Evolutionary conservation across 495 filamentous ascomycete species (phyloP).

Genomic region (Aspergillus funiculosus): DNA sequence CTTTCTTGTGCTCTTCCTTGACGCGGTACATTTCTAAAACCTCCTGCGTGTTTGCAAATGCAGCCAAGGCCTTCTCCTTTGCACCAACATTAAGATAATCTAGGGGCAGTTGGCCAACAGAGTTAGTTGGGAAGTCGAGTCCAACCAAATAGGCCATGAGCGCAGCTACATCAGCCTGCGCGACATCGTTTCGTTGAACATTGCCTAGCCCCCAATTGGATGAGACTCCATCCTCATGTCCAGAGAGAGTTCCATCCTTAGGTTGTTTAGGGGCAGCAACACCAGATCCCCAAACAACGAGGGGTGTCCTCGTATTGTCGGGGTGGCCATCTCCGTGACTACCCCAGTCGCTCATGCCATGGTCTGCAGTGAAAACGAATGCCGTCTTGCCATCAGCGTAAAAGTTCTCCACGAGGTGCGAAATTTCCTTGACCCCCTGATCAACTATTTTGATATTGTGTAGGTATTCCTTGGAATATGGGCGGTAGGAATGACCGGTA

Average conservation of each 20-base stretch:
- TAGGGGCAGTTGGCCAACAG: constrained; percentile 88
- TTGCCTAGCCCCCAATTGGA: constrained; percentile 78
- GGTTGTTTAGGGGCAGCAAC: constrained; percentile 67
- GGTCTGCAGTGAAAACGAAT: constrained; percentile 95
- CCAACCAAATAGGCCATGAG: constrained; percentile 96
- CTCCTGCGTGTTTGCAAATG: constrained; percentile 77
- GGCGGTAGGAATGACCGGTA: constrained; percentile 78
- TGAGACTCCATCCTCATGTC: constrained; percentile 91
- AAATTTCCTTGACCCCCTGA: constrained; percentile 75
- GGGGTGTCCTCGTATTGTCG: constrained; percentile 90
- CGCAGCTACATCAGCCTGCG: constrained; percentile 91
- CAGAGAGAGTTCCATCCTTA: constrained; percentile 50
- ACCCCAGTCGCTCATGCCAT: constrained; percentile 98
- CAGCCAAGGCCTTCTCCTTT: constrained; percentile 75
- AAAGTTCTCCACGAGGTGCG: constrained; percentile 77
- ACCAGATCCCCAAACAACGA: constrained; percentile 93
- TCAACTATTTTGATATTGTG: constrained; percentile 95
- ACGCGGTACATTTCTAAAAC: constrained; percentile 96
- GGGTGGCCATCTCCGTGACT: constrained; percentile 97
- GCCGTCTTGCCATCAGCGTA: constrained; percentile 90
- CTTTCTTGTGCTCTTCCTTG: constrained; percentile 82
- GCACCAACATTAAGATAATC: constrained; percentile 66
- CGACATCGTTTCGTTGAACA: constrained; percentile 81
- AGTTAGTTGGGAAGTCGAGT: constrained; percentile 89
- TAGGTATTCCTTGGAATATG: constrained; percentile 93